Conservation (phyloP, 179 eudicot genomes). For the Beta corolliflora region DNA sequence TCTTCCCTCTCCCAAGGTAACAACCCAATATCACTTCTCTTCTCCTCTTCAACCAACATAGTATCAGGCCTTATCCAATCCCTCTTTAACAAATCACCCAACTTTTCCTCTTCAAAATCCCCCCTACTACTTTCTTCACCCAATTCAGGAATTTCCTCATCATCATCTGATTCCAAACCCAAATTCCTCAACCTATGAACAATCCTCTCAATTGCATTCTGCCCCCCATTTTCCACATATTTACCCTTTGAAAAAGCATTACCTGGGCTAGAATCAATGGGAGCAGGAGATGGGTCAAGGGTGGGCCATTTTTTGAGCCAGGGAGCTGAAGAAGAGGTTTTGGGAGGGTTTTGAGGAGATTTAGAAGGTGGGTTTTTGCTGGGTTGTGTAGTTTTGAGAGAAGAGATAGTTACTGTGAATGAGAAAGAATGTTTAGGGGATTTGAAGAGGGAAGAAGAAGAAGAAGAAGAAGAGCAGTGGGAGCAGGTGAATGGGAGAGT, state of each 20-base stretch:
- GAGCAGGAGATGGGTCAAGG: slow-evolving; percentile 24
- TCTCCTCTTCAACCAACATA: slow-evolving; percentile 57
- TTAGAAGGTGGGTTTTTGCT: slow-evolving; percentile 37
- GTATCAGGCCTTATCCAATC: slow-evolving; percentile 90
- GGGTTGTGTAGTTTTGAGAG: slow-evolving; percentile 43
- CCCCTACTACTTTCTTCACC: slow-evolving; percentile 63
- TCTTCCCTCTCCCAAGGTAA: slow-evolving; percentile 89
- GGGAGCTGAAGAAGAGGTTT: slow-evolving; percentile 47
- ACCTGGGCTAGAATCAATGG: slow-evolving; percentile 16
- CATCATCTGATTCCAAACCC: slow-evolving; percentile 67
- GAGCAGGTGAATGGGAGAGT: slow-evolving; percentile 30
- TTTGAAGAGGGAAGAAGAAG: slow-evolving; percentile 27
- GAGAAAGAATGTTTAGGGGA: slow-evolving; percentile 36
- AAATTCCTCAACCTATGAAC: slow-evolving; percentile 68
- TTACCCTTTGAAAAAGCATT: slow-evolving; percentile 19
- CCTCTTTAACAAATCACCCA: slow-evolving; percentile 88
- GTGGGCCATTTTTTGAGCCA: slow-evolving; percentile 81
- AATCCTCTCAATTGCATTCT: slow-evolving; percentile 66
- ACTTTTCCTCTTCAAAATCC: slow-evolving; percentile 48
- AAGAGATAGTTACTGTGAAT: slow-evolving; percentile 44
- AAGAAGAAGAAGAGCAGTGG: slow-evolving; percentile 27
- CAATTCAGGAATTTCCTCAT: slow-evolving; percentile 21
- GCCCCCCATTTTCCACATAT: slow-evolving; percentile 31
- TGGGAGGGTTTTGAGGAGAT: slow-evolving; percentile 29
- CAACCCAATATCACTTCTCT: slow-evolving; percentile 38